A percentile compares a stretch with the other conserved stretches of the same genome.
Conservation (phyloP, 257 asterid species). For the Oldenlandia corymbosa region DNA sequence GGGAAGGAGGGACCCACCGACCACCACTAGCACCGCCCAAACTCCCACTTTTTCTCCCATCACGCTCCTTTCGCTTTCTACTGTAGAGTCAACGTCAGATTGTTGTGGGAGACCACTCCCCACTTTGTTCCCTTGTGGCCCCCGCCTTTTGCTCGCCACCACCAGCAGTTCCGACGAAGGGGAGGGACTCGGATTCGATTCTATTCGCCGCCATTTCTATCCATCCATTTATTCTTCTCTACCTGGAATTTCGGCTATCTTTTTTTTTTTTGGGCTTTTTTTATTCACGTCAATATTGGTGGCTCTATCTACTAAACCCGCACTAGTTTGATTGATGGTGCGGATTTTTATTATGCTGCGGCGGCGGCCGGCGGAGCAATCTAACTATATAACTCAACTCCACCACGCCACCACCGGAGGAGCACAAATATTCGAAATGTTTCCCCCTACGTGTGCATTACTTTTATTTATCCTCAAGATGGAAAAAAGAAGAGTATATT, state of each 20-base stretch:
- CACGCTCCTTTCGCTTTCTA: neutral
- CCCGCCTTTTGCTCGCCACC: conserved; percentile 9
- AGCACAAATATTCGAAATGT: too few species aligned
- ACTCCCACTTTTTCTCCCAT: neutral
- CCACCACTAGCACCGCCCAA: conserved; percentile 13
- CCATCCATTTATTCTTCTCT: neutral
- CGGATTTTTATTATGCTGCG: too few species aligned
- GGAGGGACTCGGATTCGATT: neutral
- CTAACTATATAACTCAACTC: too few species aligned
- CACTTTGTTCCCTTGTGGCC: neutral
- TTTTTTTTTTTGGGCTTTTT: too few species aligned
- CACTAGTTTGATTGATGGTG: too few species aligned
- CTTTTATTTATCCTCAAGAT: too few species aligned
- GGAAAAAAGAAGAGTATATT: too few species aligned
- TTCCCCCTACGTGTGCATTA: too few species aligned
- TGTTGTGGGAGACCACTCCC: conserved; percentile 7
- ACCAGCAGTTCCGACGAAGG: conserved; percentile 11
- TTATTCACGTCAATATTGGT: neutral
- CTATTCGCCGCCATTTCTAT: conserved; percentile 16
- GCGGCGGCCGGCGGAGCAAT: too few species aligned
- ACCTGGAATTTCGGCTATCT: too few species aligned
- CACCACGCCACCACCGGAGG: too few species aligned
- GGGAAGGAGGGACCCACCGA: conserved; percentile 3
- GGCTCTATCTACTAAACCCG: too few species aligned
- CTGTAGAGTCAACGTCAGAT: conserved; percentile 17